A percentile compares a stretch with the other conserved stretches of the same genome.
These are phyloP conservation scores for Rhodocollybia butyracea DNA, from an alignment of 768 basidiomycete genomes.

Conservation along the genomic window DNA sequence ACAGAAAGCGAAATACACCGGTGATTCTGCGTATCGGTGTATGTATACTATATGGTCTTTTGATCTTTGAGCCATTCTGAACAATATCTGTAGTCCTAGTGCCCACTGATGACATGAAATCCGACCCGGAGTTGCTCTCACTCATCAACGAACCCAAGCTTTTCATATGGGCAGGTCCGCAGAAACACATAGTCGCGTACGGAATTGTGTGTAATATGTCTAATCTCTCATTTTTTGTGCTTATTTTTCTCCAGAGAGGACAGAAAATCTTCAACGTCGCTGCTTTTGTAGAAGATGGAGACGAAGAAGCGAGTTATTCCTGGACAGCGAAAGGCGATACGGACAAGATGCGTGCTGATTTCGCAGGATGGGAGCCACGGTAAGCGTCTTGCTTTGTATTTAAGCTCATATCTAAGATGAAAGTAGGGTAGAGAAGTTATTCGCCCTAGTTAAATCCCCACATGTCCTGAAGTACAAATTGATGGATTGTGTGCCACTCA, in stretches of 20 bases:
- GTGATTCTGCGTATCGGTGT: slow-evolving; percentile 28
- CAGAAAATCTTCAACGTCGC: slow-evolving; percentile 41
- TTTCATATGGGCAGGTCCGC: slow-evolving; percentile 17
- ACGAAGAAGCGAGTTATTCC: slow-evolving; percentile 36
- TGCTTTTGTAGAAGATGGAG: slow-evolving; percentile 32
- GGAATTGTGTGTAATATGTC: slow-evolving; percentile 1
- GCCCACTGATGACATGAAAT: slow-evolving; percentile 13
- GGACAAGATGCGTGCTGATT: slow-evolving; percentile 45
- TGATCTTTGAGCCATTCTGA: too few species aligned
- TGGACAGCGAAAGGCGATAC: slow-evolving; percentile 39
- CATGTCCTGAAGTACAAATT: slow-evolving; percentile 39
- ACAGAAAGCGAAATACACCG: slow-evolving; percentile 23
- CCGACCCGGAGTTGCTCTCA: slow-evolving; percentile 12
- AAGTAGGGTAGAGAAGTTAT: slow-evolving; percentile 43
- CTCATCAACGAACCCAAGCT: slow-evolving; percentile 13
- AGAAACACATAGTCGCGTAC: slow-evolving; percentile 17
- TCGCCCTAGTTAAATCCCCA: slow-evolving; percentile 35
- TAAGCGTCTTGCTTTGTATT: slow-evolving; percentile 14
- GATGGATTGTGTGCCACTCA: neutral
- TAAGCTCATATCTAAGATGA: neutral
- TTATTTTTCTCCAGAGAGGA: too few species aligned
- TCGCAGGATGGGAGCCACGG: slow-evolving; percentile 47
- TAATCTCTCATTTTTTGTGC: too few species aligned
- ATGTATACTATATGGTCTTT: too few species aligned
- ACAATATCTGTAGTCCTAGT: too few species aligned